Base-by-base conservation (phyloP, 1,284 basidiomycete species). In the Ceratobasidium sp. region DNA sequence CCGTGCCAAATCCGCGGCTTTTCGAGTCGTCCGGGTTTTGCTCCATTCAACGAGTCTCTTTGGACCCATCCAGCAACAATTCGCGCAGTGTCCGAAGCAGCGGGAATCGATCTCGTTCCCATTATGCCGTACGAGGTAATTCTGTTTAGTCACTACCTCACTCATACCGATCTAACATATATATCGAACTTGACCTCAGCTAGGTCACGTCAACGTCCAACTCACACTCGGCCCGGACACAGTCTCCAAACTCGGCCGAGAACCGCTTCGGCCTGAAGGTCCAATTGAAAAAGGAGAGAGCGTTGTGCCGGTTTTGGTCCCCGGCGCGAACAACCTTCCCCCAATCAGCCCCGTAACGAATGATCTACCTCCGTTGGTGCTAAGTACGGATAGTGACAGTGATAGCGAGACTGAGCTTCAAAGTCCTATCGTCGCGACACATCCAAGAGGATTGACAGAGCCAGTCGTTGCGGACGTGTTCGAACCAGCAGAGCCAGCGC, bases 101-200 rank as follows among this genome's bases (percentile, higher is more conserved):
- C 81, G 2, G 80, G 81, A 8, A 78, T 81, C 28, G 81, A 82
- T 1, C 77, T 82, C 1, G 78, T 81, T 4, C 78, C 80, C 42
- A 77, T 76, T 23, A 77, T 79, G 73, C 75, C 75, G 20, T 73
- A 79, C 8, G 63, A 76, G 39, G 77, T 75, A 20, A 31, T 60
- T 35, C 17, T 49, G n/a, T n/a, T n/a, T 13, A 31, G 13, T 35
- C 10, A 31, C 3, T 28, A 20, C 42, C 11, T 20, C n/a, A 47
- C 28, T 20, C 23, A 6, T 13, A 42, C 13, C 39, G 7, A 23
- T 63, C 33, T 39, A 13, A 35, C 51, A 7, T 23, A 42, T 26
- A 23, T 6, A 1, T n/a, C n/a, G n/a, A n/a, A n/a, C n/a, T n/a
- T 31, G 23, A 1, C 37, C 6, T 45, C n/a, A 79, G 67, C 67